Conservation (phyloP, 495 filamentous ascomycete species). For the Neurospora intermedia region DNA sequence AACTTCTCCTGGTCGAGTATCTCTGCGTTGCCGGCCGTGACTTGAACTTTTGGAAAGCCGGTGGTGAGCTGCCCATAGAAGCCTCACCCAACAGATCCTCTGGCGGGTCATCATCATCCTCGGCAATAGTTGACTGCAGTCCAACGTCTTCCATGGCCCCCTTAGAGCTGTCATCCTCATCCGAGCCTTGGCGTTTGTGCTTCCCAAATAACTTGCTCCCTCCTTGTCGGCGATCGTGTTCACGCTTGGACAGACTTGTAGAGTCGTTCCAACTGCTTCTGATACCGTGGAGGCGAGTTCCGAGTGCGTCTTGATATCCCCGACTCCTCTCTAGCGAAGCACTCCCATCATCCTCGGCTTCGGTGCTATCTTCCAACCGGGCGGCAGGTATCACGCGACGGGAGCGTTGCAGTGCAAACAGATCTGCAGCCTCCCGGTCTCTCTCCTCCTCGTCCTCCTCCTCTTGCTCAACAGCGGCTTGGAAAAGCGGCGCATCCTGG, state of each 20-base stretch:
- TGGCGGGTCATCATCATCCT: slow-evolving; percentile 46
- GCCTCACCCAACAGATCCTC: slow-evolving; percentile 47
- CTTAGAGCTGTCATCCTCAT: slow-evolving; percentile 46
- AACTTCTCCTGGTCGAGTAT: slow-evolving; percentile 16
- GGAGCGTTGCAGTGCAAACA: slow-evolving; percentile 82
- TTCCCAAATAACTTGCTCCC: slow-evolving; percentile 37
- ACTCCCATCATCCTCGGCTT: slow-evolving; percentile 59
- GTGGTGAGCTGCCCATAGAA: slow-evolving; percentile 55
- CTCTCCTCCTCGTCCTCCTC: slow-evolving; percentile 71
- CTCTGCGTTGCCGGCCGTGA: slow-evolving; percentile 16
- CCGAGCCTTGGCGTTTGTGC: slow-evolving; percentile 16
- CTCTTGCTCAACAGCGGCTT: slow-evolving; percentile 66
- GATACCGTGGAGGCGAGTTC: slow-evolving; percentile 40
- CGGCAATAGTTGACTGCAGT: slow-evolving; percentile 54
- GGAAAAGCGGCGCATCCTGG: slow-evolving; percentile 86
- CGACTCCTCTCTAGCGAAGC: slow-evolving; percentile 47
- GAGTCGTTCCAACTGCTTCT: slow-evolving; percentile 50
- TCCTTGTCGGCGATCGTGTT: slow-evolving; percentile 15
- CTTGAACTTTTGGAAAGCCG: slow-evolving; percentile 74
- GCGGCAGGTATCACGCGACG: slow-evolving; percentile 77
- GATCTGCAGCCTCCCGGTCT: slow-evolving; percentile 80
- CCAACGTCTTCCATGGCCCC: slow-evolving; percentile 80
- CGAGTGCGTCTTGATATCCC: slow-evolving; percentile 35
- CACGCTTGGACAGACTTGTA: slow-evolving; percentile 25
- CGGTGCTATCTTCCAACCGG: slow-evolving; percentile 67